Evolutionary conservation across 176 grass and related monocot genomes (phyloP).

Genomic region (Thinopyrum elongatum): DNA sequence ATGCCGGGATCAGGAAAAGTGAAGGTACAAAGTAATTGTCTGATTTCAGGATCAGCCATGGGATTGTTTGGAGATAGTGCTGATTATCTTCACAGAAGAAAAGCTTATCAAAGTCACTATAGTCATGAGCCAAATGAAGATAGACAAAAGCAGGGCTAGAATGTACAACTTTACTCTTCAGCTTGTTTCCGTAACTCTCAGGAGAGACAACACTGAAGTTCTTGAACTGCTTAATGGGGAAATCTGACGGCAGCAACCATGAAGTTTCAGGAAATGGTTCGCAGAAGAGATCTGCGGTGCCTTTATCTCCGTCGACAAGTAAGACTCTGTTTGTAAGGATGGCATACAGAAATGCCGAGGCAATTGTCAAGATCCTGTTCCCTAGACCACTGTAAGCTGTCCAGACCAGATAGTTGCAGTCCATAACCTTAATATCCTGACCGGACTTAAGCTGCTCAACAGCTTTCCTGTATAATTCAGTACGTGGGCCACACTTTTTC

Average conservation of each 20-base stretch:
- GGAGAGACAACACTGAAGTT: conserved; percentile 41
- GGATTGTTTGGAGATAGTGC: conserved; percentile 39
- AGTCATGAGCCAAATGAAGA: conserved; percentile 62
- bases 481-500: conserved; percentile 62
- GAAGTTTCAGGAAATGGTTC: conserved; percentile 71
- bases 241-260: conserved; percentile 57
- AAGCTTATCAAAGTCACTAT: conserved; percentile 50
- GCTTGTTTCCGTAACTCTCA: conserved; percentile 53
- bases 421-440: conserved; percentile 13
- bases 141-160: conserved; percentile 38
- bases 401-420: conserved; percentile 68
- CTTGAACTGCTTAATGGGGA: conserved; percentile 39
- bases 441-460: conserved; percentile 49
- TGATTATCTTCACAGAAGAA: conserved; percentile 72
- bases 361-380: conserved; percentile 58
- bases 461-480: conserved; percentile 50
- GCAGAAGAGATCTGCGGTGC: conserved; percentile 56
- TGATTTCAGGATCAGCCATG: conserved; percentile 56
- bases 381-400: conserved; percentile 63
- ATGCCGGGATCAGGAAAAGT: conserved; percentile 61
- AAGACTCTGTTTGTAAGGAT: conserved; percentile 65
- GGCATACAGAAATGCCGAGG: conserved; percentile 65
- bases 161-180: conserved; percentile 32
- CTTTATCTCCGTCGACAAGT: conserved; percentile 44
- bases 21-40: conserved; percentile 67